Conservation (phyloP, 306 rosid genomes). For the Trichosanthes truncata region DNA sequence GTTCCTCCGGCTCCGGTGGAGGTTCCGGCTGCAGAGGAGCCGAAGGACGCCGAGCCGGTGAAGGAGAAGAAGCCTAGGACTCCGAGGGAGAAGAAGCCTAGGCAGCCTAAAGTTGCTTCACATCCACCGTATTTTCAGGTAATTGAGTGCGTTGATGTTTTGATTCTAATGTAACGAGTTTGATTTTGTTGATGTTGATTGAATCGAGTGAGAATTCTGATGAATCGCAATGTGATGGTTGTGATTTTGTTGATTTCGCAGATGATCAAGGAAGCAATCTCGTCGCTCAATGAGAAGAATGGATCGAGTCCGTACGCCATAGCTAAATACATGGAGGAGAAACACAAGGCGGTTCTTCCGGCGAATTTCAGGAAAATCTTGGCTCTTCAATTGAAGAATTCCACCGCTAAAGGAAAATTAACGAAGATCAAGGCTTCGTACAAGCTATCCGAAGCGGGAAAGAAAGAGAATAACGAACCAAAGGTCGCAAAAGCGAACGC, state of each 20-base stretch:
- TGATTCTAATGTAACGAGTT: not conserved
- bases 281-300: slow-evolving; percentile 57
- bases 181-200: not conserved
- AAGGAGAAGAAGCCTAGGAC: slow-evolving; percentile 44
- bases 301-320: slow-evolving; percentile 91
- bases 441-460: slow-evolving; percentile 36
- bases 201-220: not conserved
- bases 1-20: slow-evolving; percentile 26
- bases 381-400: slow-evolving; percentile 69
- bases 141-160: not conserved
- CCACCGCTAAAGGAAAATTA: slow-evolving; percentile 53
- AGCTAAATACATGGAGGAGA: slow-evolving; percentile 82
- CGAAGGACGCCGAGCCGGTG: slow-evolving; percentile 20
- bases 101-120: slow-evolving; percentile 39
- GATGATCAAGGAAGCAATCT: slow-evolving; percentile 81
- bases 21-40: slow-evolving; percentile 19
- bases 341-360: slow-evolving; percentile 63
- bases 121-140: slow-evolving; percentile 94
- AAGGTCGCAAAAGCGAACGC: slow-evolving; percentile 10
- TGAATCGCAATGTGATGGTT: not conserved
- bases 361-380: slow-evolving; percentile 66
- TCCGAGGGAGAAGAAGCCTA: slow-evolving; percentile 48
- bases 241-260: slow-evolving; percentile 2
- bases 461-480: slow-evolving; percentile 15
- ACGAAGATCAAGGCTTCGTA: slow-evolving; percentile 74